Evolutionary conservation across 352 stramenopile species (phyloP), one percentile per base, ranked within the genome.

Genomic region (Globisporangium cystogenes): DNA sequence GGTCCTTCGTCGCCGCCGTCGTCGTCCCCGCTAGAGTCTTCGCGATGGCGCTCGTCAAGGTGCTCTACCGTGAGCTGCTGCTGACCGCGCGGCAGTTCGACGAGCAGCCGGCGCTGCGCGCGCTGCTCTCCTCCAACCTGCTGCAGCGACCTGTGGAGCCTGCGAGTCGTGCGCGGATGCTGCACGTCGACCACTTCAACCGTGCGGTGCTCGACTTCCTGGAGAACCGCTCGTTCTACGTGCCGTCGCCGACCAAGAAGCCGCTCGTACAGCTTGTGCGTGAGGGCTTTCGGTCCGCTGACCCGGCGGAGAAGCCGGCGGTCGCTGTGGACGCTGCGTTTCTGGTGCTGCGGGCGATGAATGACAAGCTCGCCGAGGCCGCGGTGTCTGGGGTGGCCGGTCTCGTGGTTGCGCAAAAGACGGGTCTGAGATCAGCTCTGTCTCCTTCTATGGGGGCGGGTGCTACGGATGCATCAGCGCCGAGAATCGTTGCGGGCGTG

Each of bases 11-110:
- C 43, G 36, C 45, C 14, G 29, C 21, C 12, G 12, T 8, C 20
- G 29, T 33, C 43, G 36, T 36, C 14, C 20, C 21, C 12, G 12
- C 7, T n/a, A n/a, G 26, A 29, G 26, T 29, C 26, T 29, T 7
- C 47, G 27, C 26, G 1, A 91, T 87, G 78, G 69, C 68, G 55
- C 60, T 91, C 35, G 48, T 35, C 23, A 73, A 69, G 41, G 51
- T 75, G 46, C 55, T 91, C 39, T 94, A 92, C 59, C 76, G 81
- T 11, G 83, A 94, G 27, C 55, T 94, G 55, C 62, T 92, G 41
- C 43, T 55, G 31, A 62, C 57, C 16, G 76, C 78, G 35, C 70
- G 68, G 51, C 57, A 74, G 37, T 68, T 91, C 44, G 81, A 94
- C 66, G 58, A 69, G 29, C 67, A 83, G 42, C 65, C 64, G 33